These are phyloP conservation scores for Pseudogymnoascus sp. DNA, from an alignment of 2,329 filamentous ascomycete species.

Conservation along the genomic window DNA sequence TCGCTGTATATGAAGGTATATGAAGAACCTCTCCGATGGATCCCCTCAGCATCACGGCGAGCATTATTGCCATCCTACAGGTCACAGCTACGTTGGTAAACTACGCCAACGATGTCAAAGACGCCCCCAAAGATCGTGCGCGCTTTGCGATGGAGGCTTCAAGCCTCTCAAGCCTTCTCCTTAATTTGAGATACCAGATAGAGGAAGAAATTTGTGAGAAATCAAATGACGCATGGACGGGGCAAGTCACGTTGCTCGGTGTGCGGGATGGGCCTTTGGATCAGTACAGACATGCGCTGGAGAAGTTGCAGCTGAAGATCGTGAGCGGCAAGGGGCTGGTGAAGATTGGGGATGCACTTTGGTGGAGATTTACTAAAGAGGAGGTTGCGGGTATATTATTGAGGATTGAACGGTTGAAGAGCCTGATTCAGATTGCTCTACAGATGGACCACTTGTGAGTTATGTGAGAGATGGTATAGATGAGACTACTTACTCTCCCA, in stretches of 20 bases:
- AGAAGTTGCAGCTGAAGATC: not conserved
- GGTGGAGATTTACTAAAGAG: not conserved
- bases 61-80: conserved; percentile 11
- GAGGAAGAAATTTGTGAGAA: not conserved
- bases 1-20: not conserved
- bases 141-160: not conserved
- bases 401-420: not conserved
- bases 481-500: not conserved
- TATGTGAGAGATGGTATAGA: not conserved
- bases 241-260: not conserved
- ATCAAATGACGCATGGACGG: not conserved
- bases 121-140: conserved; percentile 11
- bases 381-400: not conserved
- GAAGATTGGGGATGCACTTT: not conserved
- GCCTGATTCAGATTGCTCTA: not conserved
- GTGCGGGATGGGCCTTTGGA: not conserved
- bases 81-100: not conserved
- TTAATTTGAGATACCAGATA: not conserved
- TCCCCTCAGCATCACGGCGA: not conserved
- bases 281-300: not conserved
- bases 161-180: not conserved
- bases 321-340: not conserved
- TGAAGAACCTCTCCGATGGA: not conserved
- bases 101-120: conserved; percentile 9
- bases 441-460: not conserved